Conservation (phyloP, 768 basidiomycete genomes). For the Tricholoma hemisulphureum region DNA sequence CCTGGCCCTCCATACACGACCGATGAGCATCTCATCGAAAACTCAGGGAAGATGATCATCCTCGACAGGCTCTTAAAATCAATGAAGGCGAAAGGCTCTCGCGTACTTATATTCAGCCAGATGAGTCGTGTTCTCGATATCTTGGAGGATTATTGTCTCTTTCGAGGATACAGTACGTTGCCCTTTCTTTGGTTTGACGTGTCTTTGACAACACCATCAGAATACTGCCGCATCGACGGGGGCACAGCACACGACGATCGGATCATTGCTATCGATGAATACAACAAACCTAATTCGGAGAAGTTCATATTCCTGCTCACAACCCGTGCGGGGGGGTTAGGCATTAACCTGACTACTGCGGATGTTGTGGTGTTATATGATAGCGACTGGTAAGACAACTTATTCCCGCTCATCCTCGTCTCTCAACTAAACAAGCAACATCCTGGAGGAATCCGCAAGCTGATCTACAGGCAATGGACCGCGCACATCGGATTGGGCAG, state of each 20-base stretch:
- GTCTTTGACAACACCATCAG: constrained; percentile 35
- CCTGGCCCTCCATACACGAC: constrained; percentile 98
- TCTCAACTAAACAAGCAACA: background rate
- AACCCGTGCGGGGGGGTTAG: constrained; percentile 94
- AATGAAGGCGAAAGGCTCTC: constrained; percentile 92
- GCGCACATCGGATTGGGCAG: constrained; percentile 94
- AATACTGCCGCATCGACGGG: constrained; percentile 96
- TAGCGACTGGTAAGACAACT: constrained; percentile 75
- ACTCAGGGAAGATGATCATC: constrained; percentile 96
- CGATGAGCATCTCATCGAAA: constrained; percentile 92
- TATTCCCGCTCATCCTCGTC: background rate
- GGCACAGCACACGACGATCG: constrained; percentile 96
- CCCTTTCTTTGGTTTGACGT: constrained; percentile 1
- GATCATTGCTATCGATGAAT: constrained; percentile 94
- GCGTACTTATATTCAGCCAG: constrained; percentile 96
- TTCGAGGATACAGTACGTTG: constrained; percentile 80
- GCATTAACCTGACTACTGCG: constrained; percentile 93
- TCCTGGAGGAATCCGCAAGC: constrained; percentile 90
- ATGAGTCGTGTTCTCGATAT: constrained; percentile 99
- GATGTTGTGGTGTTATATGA: constrained; percentile 96
- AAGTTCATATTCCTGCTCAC: constrained; percentile 97
- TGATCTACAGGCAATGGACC: constrained; percentile 98
- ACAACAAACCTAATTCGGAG: constrained; percentile 90
- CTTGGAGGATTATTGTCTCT: constrained; percentile 94
- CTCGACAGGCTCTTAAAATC: constrained; percentile 86